A percentile compares a stretch with the other conserved stretches of the same genome.
These are phyloP conservation scores for Saccharum officinarum DNA, from an alignment of 176 grass and related monocot genomes.

Conservation along the genomic window DNA sequence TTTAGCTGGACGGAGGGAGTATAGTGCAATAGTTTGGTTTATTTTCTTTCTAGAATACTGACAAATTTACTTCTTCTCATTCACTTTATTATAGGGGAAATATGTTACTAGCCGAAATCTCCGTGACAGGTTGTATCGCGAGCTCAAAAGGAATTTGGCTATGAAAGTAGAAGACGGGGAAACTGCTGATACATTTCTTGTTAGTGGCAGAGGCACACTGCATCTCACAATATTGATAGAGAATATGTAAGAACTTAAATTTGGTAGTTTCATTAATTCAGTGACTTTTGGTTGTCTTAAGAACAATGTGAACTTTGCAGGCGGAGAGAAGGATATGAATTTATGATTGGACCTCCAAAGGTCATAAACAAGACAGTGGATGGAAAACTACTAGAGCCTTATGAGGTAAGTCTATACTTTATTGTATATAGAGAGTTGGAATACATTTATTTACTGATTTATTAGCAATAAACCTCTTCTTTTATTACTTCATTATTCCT, in stretches of 20 bases:
- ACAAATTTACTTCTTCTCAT: constrained; percentile 20
- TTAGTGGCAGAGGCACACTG: constrained; percentile 96
- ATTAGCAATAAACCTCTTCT: not conserved
- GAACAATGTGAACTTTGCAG: constrained; percentile 48
- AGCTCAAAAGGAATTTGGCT: constrained; percentile 92
- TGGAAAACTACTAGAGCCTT: constrained; percentile 79
- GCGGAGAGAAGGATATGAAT: constrained; percentile 98
- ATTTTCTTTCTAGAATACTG: constrained; percentile 1
- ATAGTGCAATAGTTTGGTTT: not conserved
- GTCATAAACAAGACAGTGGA: constrained; percentile 92
- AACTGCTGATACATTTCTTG: constrained; percentile 95
- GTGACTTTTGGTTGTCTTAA: constrained; percentile 22
- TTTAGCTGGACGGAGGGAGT: too few species aligned
- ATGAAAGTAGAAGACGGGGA: constrained; percentile 98
- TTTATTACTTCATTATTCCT: constrained; percentile 21
- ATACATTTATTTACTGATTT: constrained; percentile 7
- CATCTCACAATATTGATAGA: constrained; percentile 98
- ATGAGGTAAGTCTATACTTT: constrained; percentile 62
- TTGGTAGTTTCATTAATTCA: not conserved
- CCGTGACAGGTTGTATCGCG: constrained; percentile 80
- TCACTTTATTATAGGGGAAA: constrained; percentile 77
- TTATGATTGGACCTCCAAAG: constrained; percentile 99
- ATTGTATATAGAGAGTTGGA: not conserved
- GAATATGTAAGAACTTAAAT: constrained; percentile 73
- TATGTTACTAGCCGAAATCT: constrained; percentile 95